Evolutionary conservation across 2,329 filamentous ascomycete genomes (phyloP), one percentile per base, ranked within the genome.

Genomic region (Chlorencoelia australis): DNA sequence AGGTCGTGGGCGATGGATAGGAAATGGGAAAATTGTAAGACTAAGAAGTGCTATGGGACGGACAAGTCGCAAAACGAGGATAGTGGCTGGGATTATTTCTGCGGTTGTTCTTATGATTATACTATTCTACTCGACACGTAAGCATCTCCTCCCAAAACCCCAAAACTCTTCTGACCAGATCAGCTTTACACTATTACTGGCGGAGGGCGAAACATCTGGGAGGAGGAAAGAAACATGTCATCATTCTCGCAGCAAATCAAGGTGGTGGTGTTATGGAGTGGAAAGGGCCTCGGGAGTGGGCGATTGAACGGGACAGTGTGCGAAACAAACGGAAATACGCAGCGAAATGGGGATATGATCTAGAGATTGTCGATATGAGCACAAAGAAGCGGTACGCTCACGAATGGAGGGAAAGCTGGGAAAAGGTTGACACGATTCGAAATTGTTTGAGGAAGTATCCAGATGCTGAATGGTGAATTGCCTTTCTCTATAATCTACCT

Each of bases 361-460:
- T 98, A 40, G 91, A 98, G 59, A 82, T 96, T 55, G 86, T 94
- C 48, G 93, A 98, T 59, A 94, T 98, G 88, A 89, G 87, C 65
- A 94, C 88, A 36, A 94, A 95, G 72, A 96, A 95, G 65, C 79
- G 88, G 48, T 98, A 98, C 58, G 89, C 91, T 18, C 91, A 98
- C 63, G 91, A 98, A 63, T 98, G 91, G 91, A 76, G 91, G 54
- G 91, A 98, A 63, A 93, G 89, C 59, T 98, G 91, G 91, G 91
- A 98, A 63, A 98, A 96, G 68, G 88, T 95, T 43, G 91, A 98
- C 59, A 86, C 86, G 27, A 77, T 98, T 52, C 78, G 89, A 42
- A 83, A 85, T 43, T 79, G 82, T 29, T 79, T 98, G 71, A 75
- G 79, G 57, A 95, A 95, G 59, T 95, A 96, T 56, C 91, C 91